Base-by-base conservation (phyloP, 495 filamentous ascomycete genomes). In the Aspergillus mulundensis region DNA sequence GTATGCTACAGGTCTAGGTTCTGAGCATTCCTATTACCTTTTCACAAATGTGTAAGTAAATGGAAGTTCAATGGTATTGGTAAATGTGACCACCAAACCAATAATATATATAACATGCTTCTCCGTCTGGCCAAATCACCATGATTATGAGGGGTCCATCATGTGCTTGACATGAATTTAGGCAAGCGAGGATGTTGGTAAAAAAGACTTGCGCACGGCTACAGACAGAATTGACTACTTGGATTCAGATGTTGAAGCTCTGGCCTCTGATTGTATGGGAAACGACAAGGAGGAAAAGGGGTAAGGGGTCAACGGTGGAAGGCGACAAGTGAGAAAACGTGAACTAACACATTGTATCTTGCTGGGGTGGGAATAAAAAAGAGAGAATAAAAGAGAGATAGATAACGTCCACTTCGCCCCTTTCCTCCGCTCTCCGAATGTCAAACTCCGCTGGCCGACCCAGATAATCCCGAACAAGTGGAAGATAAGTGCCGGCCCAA, bases 371-470 rank as follows among this genome's bases (percentile, higher is more conserved):
- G 71, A 76, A 76, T 74, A 74, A 60, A 60, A 36, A 69, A 71
- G 68, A 73, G 64, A 69, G 66, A 70, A 70, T 74, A 63, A 70
- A 68, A 70, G 69, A 76, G 73, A 74, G 70, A 76, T 70, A 76
- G 71, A 74, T 73, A 70, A 73, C 69, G 73, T 74, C 73, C 73
- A 72, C 69, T 74, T 71, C 65, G 65, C 67, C 71, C 73, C 68
- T 71, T 74, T 74, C 70, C 68, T 69, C 64, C 66, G 65, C 74
- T 71, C 71, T 71, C 75, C 73, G 70, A 77, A 74, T 72, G 73
- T 75, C 73, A 77, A 77, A 78, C 73, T 77, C 75, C 75, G 69
- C 73, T 66, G 70, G 66, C 70, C 70, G 66, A 70, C 69, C 70
- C 68, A 70, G 66, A 68, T 66, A 59, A 66, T 74, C 61, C 64